These are phyloP conservation scores for Penicillium bialowiezense DNA, from an alignment of 495 filamentous ascomycete genomes.

Conservation along the genomic window DNA sequence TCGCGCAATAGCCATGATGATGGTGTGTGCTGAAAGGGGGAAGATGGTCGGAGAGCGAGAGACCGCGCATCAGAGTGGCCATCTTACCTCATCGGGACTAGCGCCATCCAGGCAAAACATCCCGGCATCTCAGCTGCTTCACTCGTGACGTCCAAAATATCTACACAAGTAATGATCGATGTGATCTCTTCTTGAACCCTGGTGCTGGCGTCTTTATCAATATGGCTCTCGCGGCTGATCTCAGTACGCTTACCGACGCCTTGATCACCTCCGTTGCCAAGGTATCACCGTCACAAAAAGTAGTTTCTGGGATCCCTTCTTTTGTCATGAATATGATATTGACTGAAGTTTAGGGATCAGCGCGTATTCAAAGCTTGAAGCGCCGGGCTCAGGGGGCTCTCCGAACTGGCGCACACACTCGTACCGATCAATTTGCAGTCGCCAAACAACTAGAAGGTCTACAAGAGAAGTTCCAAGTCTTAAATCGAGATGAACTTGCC, in stretches of 20 bases:
- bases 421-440: conserved; percentile 89
- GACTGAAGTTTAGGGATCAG: conserved; percentile 37
- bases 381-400: conserved; percentile 28
- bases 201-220: conserved; percentile 2
- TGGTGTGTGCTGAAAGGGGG: conserved; percentile 22
- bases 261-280: conserved; percentile 33
- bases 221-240: conserved; percentile 48
- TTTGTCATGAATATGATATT: conserved; percentile 32
- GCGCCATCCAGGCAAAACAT: conserved; percentile 20
- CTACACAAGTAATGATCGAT: neutral
- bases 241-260: conserved; percentile 35
- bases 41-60: conserved; percentile 14
- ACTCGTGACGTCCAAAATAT: conserved; percentile 3
- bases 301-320: conserved; percentile 13
- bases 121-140: conserved; percentile 13
- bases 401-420: conserved; percentile 58
- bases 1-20: conserved; percentile 74
- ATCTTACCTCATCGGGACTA: conserved; percentile 33
- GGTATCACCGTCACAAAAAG: conserved; percentile 26
- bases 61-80: conserved; percentile 11
- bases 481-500: conserved; percentile 76
- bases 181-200: neutral
- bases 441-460: conserved; percentile 69
- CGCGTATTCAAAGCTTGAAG: conserved; percentile 24
- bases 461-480: conserved; percentile 82